Conservation (phyloP, 441 rosid species). For the Jatropha podagrica region DNA sequence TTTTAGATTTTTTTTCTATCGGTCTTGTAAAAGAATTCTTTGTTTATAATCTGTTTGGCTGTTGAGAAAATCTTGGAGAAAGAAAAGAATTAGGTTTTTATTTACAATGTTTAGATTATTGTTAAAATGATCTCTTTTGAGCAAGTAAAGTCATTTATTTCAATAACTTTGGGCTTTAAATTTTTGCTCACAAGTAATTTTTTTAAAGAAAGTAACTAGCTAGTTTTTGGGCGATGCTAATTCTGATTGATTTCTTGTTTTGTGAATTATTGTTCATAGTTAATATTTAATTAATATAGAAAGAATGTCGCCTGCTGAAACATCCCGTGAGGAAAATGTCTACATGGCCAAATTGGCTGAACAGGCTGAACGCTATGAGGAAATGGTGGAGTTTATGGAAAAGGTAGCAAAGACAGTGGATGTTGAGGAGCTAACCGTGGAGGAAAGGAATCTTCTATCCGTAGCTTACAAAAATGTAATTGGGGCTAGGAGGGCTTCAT, state of each 20-base stretch:
- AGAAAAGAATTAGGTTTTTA: background rate
- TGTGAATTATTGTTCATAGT: slow-evolving; percentile 5
- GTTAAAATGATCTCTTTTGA: background rate
- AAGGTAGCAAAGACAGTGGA: slow-evolving; percentile 84
- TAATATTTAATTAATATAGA: slow-evolving; percentile 22
- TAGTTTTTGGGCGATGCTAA: background rate
- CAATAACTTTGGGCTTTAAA: background rate
- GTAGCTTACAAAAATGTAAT: slow-evolving; percentile 97
- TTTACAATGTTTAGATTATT: background rate
- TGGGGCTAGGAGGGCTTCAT: slow-evolving; percentile 96
- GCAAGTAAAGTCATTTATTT: background rate
- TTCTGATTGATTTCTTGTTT: slow-evolving; percentile 3
- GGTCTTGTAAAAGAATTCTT: background rate
- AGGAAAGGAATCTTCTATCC: slow-evolving; percentile 92
- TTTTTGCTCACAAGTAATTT: background rate
- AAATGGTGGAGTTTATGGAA: slow-evolving; percentile 98
- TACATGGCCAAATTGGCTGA: slow-evolving; percentile 97
- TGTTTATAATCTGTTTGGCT: background rate
- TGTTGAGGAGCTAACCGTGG: slow-evolving; percentile 83
- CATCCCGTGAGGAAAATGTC: slow-evolving; percentile 81
- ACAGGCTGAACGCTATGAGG: slow-evolving; percentile 96
- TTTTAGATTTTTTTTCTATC: too few relatives aligned
- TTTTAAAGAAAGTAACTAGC: background rate
- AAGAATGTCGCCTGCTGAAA: slow-evolving; percentile 64
- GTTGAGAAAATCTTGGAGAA: background rate